Conservation (phyloP, 768 basidiomycete genomes). For the Botryobasidium botryosum region DNA sequence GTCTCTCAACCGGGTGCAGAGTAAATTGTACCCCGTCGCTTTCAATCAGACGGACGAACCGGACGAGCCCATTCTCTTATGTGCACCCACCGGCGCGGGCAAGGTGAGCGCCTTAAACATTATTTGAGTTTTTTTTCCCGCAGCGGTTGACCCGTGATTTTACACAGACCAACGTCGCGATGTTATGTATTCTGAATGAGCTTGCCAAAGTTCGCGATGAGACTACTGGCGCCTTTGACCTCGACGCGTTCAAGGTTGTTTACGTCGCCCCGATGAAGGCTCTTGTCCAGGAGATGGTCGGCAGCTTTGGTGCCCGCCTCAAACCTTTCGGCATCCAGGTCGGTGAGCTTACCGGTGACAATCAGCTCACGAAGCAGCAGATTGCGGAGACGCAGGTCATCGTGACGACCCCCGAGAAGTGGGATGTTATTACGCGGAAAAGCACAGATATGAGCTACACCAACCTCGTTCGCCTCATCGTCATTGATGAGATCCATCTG, state of each 20-base stretch:
- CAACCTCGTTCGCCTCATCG: slow-evolving; percentile 88
- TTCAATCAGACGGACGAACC: slow-evolving; percentile 76
- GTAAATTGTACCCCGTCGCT: slow-evolving; percentile 80
- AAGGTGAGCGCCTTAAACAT: slow-evolving; percentile 43
- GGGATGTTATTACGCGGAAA: slow-evolving; percentile 98
- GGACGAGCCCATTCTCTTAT: slow-evolving; percentile 86
- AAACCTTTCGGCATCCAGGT: slow-evolving; percentile 59
- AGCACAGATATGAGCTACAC: slow-evolving; percentile 93
- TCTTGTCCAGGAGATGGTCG: slow-evolving; percentile 96
- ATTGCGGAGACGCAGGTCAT: slow-evolving; percentile 96
- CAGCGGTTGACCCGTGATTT: neutral
- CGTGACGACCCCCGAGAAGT: slow-evolving; percentile 97
- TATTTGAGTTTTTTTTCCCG: neutral
- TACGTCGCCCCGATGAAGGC: slow-evolving; percentile 99
- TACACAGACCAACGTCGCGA: slow-evolving; percentile 86
- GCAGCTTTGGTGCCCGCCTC: slow-evolving; percentile 75
- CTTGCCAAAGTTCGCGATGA: slow-evolving; percentile 77
- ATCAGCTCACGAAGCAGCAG: slow-evolving; percentile 96
- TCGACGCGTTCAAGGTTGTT: slow-evolving; percentile 87
- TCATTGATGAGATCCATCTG: slow-evolving; percentile 96
- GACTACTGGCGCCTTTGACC: slow-evolving; percentile 59
- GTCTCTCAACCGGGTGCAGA: slow-evolving; percentile 80
- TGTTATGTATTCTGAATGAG: slow-evolving; percentile 86
- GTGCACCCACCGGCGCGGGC: slow-evolving; percentile 96
- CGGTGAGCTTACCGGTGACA: slow-evolving; percentile 91